Evolutionary conservation across 2,329 filamentous ascomycete genomes (phyloP).

Genomic region (Neonectria neomacrospora): DNA sequence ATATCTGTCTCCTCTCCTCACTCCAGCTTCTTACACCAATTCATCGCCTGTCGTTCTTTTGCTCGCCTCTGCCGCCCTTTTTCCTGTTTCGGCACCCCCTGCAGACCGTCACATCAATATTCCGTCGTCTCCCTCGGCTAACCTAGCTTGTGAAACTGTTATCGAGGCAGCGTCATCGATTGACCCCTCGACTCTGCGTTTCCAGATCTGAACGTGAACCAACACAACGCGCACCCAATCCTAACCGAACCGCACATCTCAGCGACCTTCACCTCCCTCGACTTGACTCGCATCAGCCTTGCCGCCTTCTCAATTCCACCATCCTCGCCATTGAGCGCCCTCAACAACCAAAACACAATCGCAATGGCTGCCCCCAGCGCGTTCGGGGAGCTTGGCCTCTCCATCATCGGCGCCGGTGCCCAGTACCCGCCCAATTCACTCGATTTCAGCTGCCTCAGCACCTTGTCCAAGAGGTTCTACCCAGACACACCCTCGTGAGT

Average conservation of each 20-base stretch:
- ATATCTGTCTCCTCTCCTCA: too few relatives aligned
- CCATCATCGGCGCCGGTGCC: conserved; percentile 67
- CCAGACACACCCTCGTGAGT: conserved; percentile 69
- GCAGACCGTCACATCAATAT: not conserved
- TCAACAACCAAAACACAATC: conserved; percentile 31
- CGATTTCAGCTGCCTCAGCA: conserved; percentile 61
- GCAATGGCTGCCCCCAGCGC: conserved; percentile 56
- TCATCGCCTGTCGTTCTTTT: not conserved
- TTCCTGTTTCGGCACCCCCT: not conserved
- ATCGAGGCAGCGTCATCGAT: conserved; percentile 41
- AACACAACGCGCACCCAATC: conserved; percentile 4
- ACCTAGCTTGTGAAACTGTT: conserved; percentile 23
- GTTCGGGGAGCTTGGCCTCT: conserved; percentile 66
- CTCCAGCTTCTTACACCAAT: not conserved
- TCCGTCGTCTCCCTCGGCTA: not conserved
- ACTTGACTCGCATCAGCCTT: not conserved
- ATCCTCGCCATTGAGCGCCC: conserved; percentile 6
- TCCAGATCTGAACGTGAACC: conserved; percentile 23
- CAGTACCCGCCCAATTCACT: conserved; percentile 70
- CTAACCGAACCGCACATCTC: conserved; percentile 28
- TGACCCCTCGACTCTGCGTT: conserved; percentile 7
- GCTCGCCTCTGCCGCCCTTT: not conserved
- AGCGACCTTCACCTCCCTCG: not conserved
- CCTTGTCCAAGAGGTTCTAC: conserved; percentile 66
- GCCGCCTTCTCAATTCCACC: not conserved